Evolutionary conservation across 2,329 filamentous ascomycete genomes (phyloP), one percentile per base, ranked within the genome.

Genomic region (Lachnellula willkommii): DNA sequence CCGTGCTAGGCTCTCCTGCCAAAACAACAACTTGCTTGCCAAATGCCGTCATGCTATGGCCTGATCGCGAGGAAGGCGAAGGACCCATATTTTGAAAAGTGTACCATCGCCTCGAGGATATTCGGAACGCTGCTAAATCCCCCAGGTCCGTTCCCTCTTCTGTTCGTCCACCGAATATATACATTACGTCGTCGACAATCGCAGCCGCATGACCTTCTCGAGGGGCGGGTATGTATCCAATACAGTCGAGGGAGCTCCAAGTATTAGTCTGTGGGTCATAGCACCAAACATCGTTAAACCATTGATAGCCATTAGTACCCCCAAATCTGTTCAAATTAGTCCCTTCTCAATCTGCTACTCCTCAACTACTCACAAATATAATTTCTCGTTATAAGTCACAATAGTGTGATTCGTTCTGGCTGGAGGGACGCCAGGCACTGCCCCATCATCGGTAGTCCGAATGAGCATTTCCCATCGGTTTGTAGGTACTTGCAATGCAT

Each of bases 11-110:
- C 72, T 99, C 95, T 61, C 94, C 94, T 39, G 90, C 95, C 35
- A 97, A 79, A 42, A 97, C 90, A 48, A 97, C 87, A 60, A 99
- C 87, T 57, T 92, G 89, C 71, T 96, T 96, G 32, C 90, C 90
- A 60, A 93, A 90, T 2, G 91, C 86, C 2, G 94, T 97, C 94
- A 99, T 97, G 71, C 91, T 96, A 71, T 99, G 94, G 1, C 94
- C 94, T 15, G 93, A 97, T 58, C 94, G 82, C 35, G 94, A 86
- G 3, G 92, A 96, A 0, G 94, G 94, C 1, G 92, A 95, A 3
- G 92, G 92, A 0, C 94, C 94, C 94, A 99, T 99, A 69, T 99
- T 99, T 69, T 99, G 94, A 73, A 99, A 99, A 37, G 94, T 99
- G 71, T 97, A 99, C 94, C 94, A 99, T 57, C 94, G 84, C 62